Base-by-base conservation (phyloP, 1,284 basidiomycete genomes). In the Boletus smithii region DNA sequence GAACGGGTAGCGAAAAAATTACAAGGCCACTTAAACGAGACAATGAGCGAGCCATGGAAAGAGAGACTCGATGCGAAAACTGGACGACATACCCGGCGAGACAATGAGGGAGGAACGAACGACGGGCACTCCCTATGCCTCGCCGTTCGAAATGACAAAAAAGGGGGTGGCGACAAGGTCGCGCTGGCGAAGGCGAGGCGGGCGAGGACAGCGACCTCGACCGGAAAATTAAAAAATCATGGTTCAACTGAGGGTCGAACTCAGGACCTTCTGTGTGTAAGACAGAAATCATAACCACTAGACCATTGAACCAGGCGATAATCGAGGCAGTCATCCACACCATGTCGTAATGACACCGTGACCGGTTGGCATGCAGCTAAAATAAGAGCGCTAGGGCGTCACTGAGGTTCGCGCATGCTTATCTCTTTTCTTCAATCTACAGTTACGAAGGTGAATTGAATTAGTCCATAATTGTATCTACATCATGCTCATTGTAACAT, bases 231-330 rank as follows among this genome's bases (percentile, higher is more conserved):
- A 42, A 48, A 57, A 54, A 55, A 50, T 55, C 43, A 36, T 78
- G 76, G 73, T 61, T 73, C 73, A 76, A 73, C 71, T 75, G 74
- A 75, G 76, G 76, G 69, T 78, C 76, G 76, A 79, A 79, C 76
- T 75, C 74, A 74, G 72, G 75, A 79, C 76, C 76, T 77, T 77
- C 76, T 77, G 76, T 74, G 76, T 72, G 75, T 77, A 75, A 77
- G 72, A 73, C 76, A 77, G 74, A 78, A 73, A 77, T 72, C 73
- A 77, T 76, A 75, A 76, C 75, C 75, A 77, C 73, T 78, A 78
- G 74, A 75, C 75, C 72, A 72, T 68, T 69, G 68, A 68, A 71
- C 74, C 73, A 27, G 43, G 46, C 48, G 2, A 20, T 8, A 11
- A 4, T 14, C 0, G 0, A 0, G 0, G 8, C 11, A 9, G 1